Evolutionary conservation across 2,329 filamentous ascomycete genomes (phyloP), one percentile per base, ranked within the genome.

Genomic region (Venturia asperata): DNA sequence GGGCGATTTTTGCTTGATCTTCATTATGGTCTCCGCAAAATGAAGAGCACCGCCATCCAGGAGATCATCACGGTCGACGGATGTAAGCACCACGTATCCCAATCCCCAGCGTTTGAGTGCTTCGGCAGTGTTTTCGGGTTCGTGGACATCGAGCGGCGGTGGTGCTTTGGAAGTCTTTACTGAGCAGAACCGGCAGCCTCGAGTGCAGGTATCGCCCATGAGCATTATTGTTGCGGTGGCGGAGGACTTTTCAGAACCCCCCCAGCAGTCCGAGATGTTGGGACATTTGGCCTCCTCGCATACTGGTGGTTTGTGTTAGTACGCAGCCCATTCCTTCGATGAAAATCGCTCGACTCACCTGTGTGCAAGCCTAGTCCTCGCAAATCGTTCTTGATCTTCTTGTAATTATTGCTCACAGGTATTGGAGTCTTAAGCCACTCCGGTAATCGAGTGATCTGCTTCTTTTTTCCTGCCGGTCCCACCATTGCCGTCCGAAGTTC

Each of bases 181-280:
- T 69, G 88, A 91, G 83, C 94, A 99, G 81, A 99, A 99, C 64
- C 94, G 86, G 78, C 94, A 99, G 21, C 93, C 94, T 67, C 94
- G 85, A 21, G 94, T 99, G 78, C 94, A 99, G 10, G 93, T 97
- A 76, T 99, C 94, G 69, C 94, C 94, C 92, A 97, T 97, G 61
- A 99, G 81, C 94, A 99, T 99, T 77, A 99, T 97, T 13, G 94
- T 99, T 2, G 94, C 94, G 41, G 94, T 99, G 5, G 94, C 94
- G 34, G 91, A 88, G 69, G 86, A 88, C 80, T 96, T 96, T 75
- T 89, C 86, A 73, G 83, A 86, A 42, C 94, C 94, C 67, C 94
- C 94, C 94, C 94, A 99, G 81, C 94, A 99, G 75, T 97, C 93
- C 68, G 89, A 92, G 67, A 99, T 96, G 77, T 99, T 99, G 67